A percentile compares a stretch with the other conserved stretches of the same genome.
Conservation (phyloP, 805 yeast genomes). For the Yamadazyma laniorum region DNA sequence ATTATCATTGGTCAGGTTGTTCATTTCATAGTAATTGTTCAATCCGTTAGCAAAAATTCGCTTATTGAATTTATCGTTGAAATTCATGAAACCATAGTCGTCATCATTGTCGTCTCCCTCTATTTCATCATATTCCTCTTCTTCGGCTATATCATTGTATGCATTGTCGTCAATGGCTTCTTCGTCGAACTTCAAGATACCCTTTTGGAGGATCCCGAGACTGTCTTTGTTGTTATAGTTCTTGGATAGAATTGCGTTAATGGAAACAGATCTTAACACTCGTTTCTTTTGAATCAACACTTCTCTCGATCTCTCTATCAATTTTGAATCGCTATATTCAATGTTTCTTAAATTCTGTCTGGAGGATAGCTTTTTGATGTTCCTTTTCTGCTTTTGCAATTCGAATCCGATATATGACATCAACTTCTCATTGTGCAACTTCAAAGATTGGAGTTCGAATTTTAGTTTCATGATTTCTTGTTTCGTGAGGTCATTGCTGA, state of each 20-base stretch:
- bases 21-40: slow-evolving; percentile 23
- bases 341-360: slow-evolving; percentile 32
- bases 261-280: slow-evolving; percentile 39
- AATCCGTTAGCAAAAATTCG: slow-evolving; percentile 29
- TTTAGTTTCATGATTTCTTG: slow-evolving; percentile 47
- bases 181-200: slow-evolving; percentile 13
- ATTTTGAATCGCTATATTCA: slow-evolving; percentile 54
- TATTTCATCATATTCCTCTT: slow-evolving; percentile 3
- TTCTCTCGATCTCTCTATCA: slow-evolving; percentile 48
- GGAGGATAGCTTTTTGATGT: slow-evolving; percentile 38
- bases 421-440: slow-evolving; percentile 55
- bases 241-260: slow-evolving; percentile 24
- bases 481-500: slow-evolving; percentile 11
- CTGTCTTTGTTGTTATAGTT: slow-evolving; percentile 14
- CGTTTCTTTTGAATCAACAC: slow-evolving; percentile 44
- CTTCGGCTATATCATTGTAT: slow-evolving; percentile 16
- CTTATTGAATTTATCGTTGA: slow-evolving; percentile 22
- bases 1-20: slow-evolving; percentile 13
- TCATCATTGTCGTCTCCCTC: slow-evolving; percentile 29
- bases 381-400: slow-evolving; percentile 47
- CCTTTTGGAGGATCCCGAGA: slow-evolving; percentile 15
- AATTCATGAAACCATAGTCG: slow-evolving; percentile 30
- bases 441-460: slow-evolving; percentile 53
- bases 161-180: slow-evolving; percentile 16
- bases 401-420: slow-evolving; percentile 58